Base-by-base conservation (phyloP, 1,284 basidiomycete species). In the Boletus mariae region DNA sequence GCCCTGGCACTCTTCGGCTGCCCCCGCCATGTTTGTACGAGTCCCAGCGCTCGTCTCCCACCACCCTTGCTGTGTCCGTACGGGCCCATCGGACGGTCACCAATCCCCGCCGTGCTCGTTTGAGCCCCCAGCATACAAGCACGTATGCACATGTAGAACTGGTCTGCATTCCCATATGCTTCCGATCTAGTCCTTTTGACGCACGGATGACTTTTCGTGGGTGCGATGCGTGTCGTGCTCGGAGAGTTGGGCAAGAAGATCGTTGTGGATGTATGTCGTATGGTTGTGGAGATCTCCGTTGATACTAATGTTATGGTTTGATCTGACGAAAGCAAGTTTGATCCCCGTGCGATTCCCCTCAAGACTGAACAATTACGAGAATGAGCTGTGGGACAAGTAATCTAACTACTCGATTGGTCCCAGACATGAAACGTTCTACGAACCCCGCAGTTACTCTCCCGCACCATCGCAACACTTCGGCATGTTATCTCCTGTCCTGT, bases 131-230 rank as follows among this genome's bases (percentile, higher is more conserved):
- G 17, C 17, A 20, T 20, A 20, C 17, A 20, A 20, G 17, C 17
- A 20, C 17, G 17, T 20, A 20, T 20, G 17, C 17, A 20, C 17
- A 20, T 20, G 17, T 20, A 20, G 17, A 20, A 20, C 17, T 20
- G 17, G 17, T 20, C 17, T 20, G 17, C 49, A 93, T 96, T 59
- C 93, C 93, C 4, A 83, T 83, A 82, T 94, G 73, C 80, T 98
- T 38, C 96, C 95, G 1, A 74, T 98, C 20, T 98, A 98, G 72
- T 96, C 96, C 1, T 98, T 98, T 86, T 99, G 95, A 96, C 85
- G 82, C 61, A 98, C 98, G 95, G 96, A 98, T 73, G 94, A 97
- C 73, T 98, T 98, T 83, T 95, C 92, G 4, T 97, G 94, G 97
- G 97, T 83, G 81, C 83, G 45, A 97, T 94, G 20, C 91, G 92